Percentiles rank a stretch among this genome's conserved stretches.
Conservation (phyloP, 441 rosid genomes). For the Theobroma grandiflorum region DNA sequence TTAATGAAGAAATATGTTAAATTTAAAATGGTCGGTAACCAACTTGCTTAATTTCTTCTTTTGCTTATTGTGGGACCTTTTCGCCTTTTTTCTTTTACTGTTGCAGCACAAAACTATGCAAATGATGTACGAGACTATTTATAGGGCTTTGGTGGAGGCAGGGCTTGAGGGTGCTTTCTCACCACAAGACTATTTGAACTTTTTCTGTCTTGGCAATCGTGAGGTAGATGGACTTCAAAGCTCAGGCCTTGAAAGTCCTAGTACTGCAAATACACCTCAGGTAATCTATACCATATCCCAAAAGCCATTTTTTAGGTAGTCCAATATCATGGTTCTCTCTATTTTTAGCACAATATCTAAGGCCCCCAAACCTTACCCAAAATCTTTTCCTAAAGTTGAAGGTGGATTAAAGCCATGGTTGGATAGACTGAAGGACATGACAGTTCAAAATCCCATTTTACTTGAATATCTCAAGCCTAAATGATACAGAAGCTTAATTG, state of each 20-base stretch:
- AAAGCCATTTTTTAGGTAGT: constrained; percentile 16
- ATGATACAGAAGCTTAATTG: background rate
- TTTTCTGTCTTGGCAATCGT: constrained; percentile 94
- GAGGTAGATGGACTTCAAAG: constrained; percentile 52
- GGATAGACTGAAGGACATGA: background rate
- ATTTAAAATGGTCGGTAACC: background rate
- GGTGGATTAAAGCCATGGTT: background rate
- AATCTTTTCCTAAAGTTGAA: background rate
- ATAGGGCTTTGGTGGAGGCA: constrained; percentile 79
- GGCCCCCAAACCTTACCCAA: constrained; percentile 3
- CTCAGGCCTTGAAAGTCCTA: constrained; percentile 45
- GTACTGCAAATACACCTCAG: constrained; percentile 72
- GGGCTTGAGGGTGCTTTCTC: constrained; percentile 74
- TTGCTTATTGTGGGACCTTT: background rate
- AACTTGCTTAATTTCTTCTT: background rate
- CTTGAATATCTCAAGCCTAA: background rate
- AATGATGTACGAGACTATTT: constrained; percentile 96
- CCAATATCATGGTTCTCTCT: background rate
- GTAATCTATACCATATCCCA: constrained; percentile 43
- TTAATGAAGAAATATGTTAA: background rate
- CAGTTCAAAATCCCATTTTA: background rate
- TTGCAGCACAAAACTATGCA: constrained; percentile 94
- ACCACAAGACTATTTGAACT: constrained; percentile 88
- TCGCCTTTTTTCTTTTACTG: no score
- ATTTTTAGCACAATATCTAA: background rate